phyloP scores from a whole-genome alignment of 495 filamentous ascomycete species.

The Bathelium albidoporum region DNA sequence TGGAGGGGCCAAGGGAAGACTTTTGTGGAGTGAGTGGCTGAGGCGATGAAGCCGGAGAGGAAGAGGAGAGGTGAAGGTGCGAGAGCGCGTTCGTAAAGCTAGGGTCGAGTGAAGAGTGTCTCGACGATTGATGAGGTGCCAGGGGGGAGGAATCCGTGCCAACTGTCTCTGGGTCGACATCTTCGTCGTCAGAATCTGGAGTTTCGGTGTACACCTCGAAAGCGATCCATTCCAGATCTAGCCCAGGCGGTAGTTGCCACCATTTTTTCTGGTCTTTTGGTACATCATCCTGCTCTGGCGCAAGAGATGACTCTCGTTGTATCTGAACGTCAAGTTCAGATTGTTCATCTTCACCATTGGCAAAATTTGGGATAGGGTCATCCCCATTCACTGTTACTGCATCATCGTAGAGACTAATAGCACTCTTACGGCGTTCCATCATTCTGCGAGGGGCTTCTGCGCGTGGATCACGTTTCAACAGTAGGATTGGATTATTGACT shows the following conservation, averaged over 20 bases:
- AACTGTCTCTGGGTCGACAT: conserved; percentile 38
- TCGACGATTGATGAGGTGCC: background rate
- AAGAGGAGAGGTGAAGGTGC: conserved; percentile 24
- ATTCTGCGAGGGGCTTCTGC: conserved; percentile 61
- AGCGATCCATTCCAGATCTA: conserved; percentile 94
- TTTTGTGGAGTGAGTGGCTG: conserved; percentile 25
- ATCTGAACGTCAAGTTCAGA: conserved; percentile 62
- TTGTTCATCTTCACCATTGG: conserved; percentile 34
- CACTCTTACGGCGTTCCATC: conserved; percentile 36
- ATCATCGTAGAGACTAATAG: conserved; percentile 21
- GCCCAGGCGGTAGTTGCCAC: conserved; percentile 57
- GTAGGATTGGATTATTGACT: conserved; percentile 72
- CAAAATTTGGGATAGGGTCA: background rate
- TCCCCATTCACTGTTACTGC: background rate
- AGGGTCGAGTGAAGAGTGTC: conserved; percentile 31
- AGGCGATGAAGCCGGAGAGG: conserved; percentile 23
- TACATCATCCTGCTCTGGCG: conserved; percentile 5
- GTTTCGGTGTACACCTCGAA: conserved; percentile 74
- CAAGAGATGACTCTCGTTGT: conserved; percentile 34
- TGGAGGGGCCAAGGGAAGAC: conserved; percentile 28
- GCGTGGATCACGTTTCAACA: conserved; percentile 75
- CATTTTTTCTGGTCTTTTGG: conserved; percentile 9
- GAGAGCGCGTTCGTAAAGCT: conserved; percentile 26
- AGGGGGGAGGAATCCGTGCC: conserved; percentile 14
- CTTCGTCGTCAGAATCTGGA: conserved; percentile 43